These are phyloP conservation scores for Arachnomyces sp. DNA, from an alignment of 2,329 filamentous ascomycete species.

Conservation along the genomic window DNA sequence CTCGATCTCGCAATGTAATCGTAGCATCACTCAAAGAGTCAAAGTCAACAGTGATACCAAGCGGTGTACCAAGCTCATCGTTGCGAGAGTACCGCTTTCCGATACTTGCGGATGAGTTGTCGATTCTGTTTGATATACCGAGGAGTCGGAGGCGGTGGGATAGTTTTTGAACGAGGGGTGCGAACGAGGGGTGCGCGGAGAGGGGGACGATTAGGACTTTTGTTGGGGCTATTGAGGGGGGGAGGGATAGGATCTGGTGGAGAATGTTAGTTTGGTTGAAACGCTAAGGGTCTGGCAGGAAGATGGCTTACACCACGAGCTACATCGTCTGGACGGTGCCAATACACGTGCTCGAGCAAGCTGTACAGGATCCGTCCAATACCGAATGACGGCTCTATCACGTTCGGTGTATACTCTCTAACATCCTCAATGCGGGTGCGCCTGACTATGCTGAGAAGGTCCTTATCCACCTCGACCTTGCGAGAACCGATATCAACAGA, in stretches of 20 bases:
- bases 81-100: constrained; percentile 93
- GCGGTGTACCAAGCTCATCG: constrained; percentile 88
- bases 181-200: constrained; percentile 71
- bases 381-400: constrained; percentile 95
- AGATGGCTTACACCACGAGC: constrained; percentile 66
- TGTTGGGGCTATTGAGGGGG: constrained; percentile 74
- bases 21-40: constrained; percentile 82
- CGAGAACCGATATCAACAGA: constrained; percentile 55
- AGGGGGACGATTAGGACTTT: constrained; percentile 91
- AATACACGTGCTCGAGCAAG: constrained; percentile 90
- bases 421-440: constrained; percentile 73
- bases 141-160: constrained; percentile 66
- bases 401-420: constrained; percentile 88
- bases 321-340: constrained; percentile 77
- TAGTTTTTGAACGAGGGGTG: constrained; percentile 63
- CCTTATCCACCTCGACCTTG: constrained; percentile 69
- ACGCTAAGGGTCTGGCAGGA: not conserved
- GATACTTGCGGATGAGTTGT: constrained; percentile 84
- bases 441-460: constrained; percentile 76
- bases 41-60: constrained; percentile 93
- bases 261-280: constrained; percentile 9
- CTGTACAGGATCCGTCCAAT: constrained; percentile 91
- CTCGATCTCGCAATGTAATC: constrained; percentile 79
- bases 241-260: constrained; percentile 60
- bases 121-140: constrained; percentile 74